Evolutionary conservation across 2,329 filamentous ascomycete genomes (phyloP).

Genomic region (Monosporascus cannonballus): DNA sequence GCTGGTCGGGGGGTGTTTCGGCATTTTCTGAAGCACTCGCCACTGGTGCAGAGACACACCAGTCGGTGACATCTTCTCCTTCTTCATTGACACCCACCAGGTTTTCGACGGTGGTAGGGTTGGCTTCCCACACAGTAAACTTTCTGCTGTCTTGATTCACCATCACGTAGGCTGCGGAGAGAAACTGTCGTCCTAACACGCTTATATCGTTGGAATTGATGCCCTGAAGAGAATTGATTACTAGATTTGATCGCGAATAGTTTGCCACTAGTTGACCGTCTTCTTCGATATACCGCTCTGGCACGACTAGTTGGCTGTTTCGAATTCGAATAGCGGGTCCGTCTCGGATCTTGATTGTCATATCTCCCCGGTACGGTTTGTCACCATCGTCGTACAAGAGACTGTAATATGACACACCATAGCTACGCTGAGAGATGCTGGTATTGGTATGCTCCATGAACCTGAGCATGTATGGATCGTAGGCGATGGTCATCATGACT

Average conservation of each 20-base stretch:
- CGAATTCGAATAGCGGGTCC: slow-evolving; percentile 17
- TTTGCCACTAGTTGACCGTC: slow-evolving; percentile 10
- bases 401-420: slow-evolving; percentile 14
- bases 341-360: slow-evolving; percentile 12
- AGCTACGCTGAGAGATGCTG: slow-evolving; percentile 5
- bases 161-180: slow-evolving; percentile 24
- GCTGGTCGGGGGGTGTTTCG: neutral
- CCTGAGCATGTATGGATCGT: slow-evolving; percentile 14
- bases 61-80: neutral
- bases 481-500: slow-evolving; percentile 12
- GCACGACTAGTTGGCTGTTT: slow-evolving; percentile 25
- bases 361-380: slow-evolving; percentile 8
- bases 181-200: slow-evolving; percentile 22
- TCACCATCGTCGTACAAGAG: slow-evolving; percentile 7
- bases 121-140: slow-evolving; percentile 17
- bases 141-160: slow-evolving; percentile 21
- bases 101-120: slow-evolving; percentile 3
- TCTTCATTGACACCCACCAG: slow-evolving; percentile 6
- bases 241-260: slow-evolving; percentile 13
- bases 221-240: slow-evolving; percentile 18
- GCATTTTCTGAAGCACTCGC: neutral
- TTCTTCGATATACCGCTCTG: slow-evolving; percentile 16
- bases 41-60: neutral
- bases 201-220: slow-evolving; percentile 17
- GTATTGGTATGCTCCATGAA: slow-evolving; percentile 3